Base-by-base conservation (phyloP, 148 eudicot species). In the Arbutus unedo region DNA sequence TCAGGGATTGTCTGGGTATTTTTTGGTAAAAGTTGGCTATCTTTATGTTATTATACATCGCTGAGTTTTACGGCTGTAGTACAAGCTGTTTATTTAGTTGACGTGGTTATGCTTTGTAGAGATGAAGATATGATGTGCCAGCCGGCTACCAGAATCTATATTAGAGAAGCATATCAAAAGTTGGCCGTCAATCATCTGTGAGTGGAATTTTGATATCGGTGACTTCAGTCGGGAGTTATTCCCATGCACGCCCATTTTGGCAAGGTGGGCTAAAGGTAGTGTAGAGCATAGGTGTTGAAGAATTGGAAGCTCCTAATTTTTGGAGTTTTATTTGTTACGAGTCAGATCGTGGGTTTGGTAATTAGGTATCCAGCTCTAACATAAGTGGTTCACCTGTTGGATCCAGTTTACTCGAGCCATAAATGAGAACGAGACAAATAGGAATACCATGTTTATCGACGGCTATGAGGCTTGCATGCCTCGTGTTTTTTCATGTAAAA, bases 341-440 rank as follows among this genome's bases (percentile, higher is more conserved):
- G 51, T 43, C 15, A n/a, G 2, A 79, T 31, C 14, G 23, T 67
- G 44, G n/a, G 25, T 66, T 48, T 49, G 60, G 23, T 38, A 15
- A 25, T 5, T 6, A 2, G 10, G 41, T 23, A 3, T 15, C 23
- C 8, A 13, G 19, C 10, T 66, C 16, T 79, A 48, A 3, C 41
- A 15, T 23, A 47, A 44, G 54, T n/a, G 14, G 13, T 47, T 49
- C 38, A 50, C 38, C 7, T 2, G 23, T 23, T 80, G 59, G 82
- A 49, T 66, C 14, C 25, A 48, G 13, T 45, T 14, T 79, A 79
- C 21, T 53, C 23, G 6, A 8, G 31, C 66, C 59, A 48, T 38
- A 19, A 81, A 43, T 53, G 19, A 38, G 19, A 38, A 81, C 77
- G 5, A 6, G 66, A 71, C 67, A 81, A 81, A 47, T 41, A 70